Evolutionary conservation across 1,284 basidiomycete genomes (phyloP).

Genomic region (Apiotrichum domesticum): DNA sequence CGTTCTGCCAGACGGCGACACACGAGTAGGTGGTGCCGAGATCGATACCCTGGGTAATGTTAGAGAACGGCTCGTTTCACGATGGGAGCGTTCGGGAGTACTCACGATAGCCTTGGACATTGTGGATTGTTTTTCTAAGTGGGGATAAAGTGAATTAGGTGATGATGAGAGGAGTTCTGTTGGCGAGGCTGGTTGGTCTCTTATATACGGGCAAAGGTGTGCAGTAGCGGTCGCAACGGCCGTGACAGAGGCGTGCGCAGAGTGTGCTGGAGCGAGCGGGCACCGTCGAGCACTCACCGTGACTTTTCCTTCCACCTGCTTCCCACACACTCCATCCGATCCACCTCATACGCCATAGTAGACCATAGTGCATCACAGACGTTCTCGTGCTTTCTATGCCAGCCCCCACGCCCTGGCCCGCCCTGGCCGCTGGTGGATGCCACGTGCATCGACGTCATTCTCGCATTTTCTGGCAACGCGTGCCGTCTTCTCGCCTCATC

Average conservation of each 20-base stretch:
- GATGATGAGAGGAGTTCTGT: neutral
- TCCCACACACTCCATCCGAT: neutral
- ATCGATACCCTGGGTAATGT: neutral
- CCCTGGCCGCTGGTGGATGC: neutral
- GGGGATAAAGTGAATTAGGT: neutral
- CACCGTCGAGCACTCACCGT: neutral
- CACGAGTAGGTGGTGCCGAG: conserved; percentile 66
- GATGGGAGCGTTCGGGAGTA: neutral
- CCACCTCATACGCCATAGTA: no score
- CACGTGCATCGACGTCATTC: neutral
- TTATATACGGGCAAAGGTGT: neutral
- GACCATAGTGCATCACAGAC: neutral
- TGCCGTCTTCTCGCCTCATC: no score
- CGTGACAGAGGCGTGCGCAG: no score
- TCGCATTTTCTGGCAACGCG: neutral
- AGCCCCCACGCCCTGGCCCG: no score
- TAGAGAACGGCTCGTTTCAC: neutral
- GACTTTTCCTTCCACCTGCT: neutral
- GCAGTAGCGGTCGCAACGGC: no score
- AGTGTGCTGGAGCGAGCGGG: no score
- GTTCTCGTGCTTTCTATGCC: neutral
- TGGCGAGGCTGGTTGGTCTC: neutral
- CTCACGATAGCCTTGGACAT: conserved; percentile 6
- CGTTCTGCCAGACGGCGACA: conserved; percentile 95
- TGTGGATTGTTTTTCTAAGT: neutral